Percentiles rank a stretch among this genome's conserved stretches.
These are phyloP conservation scores for Yarrowia sp. DNA, from an alignment of 805 yeast genomes.

Conservation along the genomic window DNA sequence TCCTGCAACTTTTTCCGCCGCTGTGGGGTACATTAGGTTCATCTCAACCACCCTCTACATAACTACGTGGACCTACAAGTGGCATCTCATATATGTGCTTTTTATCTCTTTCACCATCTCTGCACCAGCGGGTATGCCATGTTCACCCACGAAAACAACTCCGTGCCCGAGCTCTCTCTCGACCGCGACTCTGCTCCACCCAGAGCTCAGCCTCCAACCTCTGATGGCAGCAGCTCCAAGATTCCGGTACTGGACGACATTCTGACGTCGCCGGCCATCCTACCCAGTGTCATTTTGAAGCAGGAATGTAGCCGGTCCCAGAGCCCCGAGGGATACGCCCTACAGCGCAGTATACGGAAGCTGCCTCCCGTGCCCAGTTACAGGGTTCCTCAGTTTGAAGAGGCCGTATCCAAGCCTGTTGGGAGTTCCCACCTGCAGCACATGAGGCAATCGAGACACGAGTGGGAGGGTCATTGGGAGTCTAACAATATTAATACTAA, in stretches of 20 bases:
- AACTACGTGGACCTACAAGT: constrained; percentile 1
- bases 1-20: constrained; percentile 24
- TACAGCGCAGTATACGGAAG: neutral
- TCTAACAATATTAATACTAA: neutral
- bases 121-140: neutral
- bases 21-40: constrained; percentile 25
- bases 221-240: neutral
- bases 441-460: neutral
- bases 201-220: neutral
- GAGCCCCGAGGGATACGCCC: constrained; percentile 24
- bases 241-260: neutral
- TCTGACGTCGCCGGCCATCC: constrained; percentile 12
- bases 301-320: constrained; percentile 22
- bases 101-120: constrained; percentile 1
- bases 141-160: constrained; percentile 23
- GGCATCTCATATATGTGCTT: constrained; percentile 11
- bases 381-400: neutral
- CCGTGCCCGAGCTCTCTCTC: constrained; percentile 19
- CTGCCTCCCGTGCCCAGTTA: neutral
- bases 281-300: constrained; percentile 14
- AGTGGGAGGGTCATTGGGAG: neutral
- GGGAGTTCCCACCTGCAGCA: neutral
- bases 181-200: constrained; percentile 1
- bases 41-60: constrained; percentile 17
- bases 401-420: neutral